Conservation (phyloP, 352 stramenopile species). For the Globisporangium spinosum region DNA sequence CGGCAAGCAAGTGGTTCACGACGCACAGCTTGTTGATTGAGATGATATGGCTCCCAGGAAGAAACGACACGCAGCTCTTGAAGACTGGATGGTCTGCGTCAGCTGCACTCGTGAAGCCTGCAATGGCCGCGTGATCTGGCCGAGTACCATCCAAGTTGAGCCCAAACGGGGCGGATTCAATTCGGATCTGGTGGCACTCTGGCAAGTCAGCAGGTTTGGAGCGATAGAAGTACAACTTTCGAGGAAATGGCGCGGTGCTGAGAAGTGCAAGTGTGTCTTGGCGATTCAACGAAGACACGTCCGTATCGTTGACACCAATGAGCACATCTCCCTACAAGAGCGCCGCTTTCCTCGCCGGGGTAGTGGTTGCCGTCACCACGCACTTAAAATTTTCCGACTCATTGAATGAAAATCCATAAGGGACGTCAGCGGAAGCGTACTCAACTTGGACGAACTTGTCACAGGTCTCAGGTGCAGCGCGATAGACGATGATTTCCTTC, state of each 20-base stretch:
- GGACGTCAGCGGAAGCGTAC: constrained; percentile 18
- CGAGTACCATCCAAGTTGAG: constrained; percentile 43
- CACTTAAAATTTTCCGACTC: constrained; percentile 36
- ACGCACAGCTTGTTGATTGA: constrained; percentile 64
- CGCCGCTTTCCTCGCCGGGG: constrained; percentile 7
- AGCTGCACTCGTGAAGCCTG: constrained; percentile 36
- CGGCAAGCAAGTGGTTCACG: constrained; percentile 36
- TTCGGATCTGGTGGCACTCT: constrained; percentile 39
- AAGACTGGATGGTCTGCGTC: constrained; percentile 40
- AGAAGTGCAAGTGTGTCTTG: constrained; percentile 28
- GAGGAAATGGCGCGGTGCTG: constrained; percentile 26
- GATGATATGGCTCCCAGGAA: constrained; percentile 53
- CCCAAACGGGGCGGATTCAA: constrained; percentile 42
- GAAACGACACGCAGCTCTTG: constrained; percentile 28
- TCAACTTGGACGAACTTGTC: constrained; percentile 28
- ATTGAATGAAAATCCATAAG: constrained; percentile 29
- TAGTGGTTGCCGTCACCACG: constrained; percentile 28
- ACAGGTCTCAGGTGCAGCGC: constrained; percentile 25
- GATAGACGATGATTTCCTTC: constrained; percentile 59
- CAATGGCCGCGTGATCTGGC: constrained; percentile 31
- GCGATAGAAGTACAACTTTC: constrained; percentile 38
- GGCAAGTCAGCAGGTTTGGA: constrained; percentile 15
- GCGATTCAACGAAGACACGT: constrained; percentile 35
- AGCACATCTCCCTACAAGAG: constrained; percentile 37
- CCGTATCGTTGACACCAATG: constrained; percentile 38